Conservation (phyloP, 2,329 filamentous ascomycete species). For the Colletotrichum tropicicola region DNA sequence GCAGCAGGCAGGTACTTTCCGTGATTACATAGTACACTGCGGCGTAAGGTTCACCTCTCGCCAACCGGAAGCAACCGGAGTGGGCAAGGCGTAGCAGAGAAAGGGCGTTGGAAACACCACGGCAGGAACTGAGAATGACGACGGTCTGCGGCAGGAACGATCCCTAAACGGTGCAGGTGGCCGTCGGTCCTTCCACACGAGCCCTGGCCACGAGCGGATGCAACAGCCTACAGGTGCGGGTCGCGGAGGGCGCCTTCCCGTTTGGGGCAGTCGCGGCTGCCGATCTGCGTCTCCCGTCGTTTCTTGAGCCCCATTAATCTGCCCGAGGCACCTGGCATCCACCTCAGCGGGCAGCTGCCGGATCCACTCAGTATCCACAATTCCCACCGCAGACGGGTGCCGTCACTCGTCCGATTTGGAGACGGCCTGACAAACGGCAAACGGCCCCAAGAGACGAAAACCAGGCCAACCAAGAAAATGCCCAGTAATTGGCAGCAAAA, state of each 20-base stretch:
- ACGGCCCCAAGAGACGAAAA: background rate
- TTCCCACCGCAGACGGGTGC: background rate
- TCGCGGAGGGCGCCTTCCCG: background rate
- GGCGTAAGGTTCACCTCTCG: no score
- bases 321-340: constrained; percentile 20
- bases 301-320: constrained; percentile 7
- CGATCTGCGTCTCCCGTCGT: background rate
- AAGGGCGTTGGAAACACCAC: background rate
- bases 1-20: no score
- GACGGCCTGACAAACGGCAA: background rate
- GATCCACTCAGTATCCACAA: background rate
- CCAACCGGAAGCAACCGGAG: background rate
- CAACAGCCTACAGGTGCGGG: constrained; percentile 5
- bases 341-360: background rate
- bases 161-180: no score
- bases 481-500: no score
- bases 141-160: no score
- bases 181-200: no score
- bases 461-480: no score
- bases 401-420: background rate
- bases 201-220: no score
- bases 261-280: background rate
- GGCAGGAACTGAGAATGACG: background rate
- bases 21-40: no score
- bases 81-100: background rate